A percentile compares a stretch with the other conserved stretches of the same genome.
phyloP scores from a whole-genome alignment of 441 rosid genomes.

The Populus trichocarpa region DNA sequence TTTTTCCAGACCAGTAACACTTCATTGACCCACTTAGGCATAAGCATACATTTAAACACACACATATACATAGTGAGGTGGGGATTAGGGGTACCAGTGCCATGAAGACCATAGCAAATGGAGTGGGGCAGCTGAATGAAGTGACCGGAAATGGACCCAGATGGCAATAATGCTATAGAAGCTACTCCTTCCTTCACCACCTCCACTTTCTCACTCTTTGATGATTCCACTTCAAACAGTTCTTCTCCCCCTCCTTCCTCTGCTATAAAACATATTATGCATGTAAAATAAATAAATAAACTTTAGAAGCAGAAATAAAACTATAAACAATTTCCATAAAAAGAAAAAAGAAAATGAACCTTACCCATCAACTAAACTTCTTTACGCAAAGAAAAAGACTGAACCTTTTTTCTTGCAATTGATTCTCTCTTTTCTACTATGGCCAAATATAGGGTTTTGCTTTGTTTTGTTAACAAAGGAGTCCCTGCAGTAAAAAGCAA shows the following conservation, averaged over 20 bases:
- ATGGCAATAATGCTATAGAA: conserved; percentile 73
- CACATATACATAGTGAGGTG: not conserved
- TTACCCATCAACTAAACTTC: not conserved
- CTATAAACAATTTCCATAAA: not conserved
- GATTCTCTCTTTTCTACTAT: not conserved
- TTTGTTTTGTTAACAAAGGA: not conserved
- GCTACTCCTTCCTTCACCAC: conserved; percentile 82
- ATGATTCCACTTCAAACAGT: conserved; percentile 23
- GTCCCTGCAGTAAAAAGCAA: not conserved
- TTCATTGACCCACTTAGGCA: not conserved
- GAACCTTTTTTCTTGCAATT: not conserved
- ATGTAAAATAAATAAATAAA: not conserved
- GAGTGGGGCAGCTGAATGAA: conserved; percentile 79
- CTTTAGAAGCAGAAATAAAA: not conserved
- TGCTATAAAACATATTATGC: conserved; percentile 8
- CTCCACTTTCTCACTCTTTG: conserved; percentile 26
- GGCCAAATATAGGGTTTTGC: not conserved
- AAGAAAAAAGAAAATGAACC: not conserved
- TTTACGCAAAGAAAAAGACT: not conserved
- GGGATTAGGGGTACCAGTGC: conserved; percentile 49
- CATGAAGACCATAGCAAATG: conserved; percentile 90
- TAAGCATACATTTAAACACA: not conserved
- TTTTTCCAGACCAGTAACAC: not conserved
- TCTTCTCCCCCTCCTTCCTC: conserved; percentile 30
- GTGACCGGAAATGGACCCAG: conserved; percentile 90